Evolutionary conservation across 331 rosid species (phyloP).

Genomic region (Acacia concinna): DNA sequence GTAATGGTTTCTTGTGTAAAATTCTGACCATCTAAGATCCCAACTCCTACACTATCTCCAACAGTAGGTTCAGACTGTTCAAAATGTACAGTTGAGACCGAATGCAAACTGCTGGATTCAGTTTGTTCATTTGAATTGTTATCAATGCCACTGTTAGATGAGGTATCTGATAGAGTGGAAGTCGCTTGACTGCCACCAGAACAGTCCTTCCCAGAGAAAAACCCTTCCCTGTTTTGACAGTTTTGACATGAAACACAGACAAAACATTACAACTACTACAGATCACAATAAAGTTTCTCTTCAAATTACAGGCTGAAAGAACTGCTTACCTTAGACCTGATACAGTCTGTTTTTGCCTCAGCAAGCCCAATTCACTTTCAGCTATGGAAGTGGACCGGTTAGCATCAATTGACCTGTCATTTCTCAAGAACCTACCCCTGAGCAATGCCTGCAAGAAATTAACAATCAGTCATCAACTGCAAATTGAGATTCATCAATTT

Average conservation of each 20-base stretch:
- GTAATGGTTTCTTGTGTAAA: constrained; percentile 42
- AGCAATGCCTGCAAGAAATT: constrained; percentile 77
- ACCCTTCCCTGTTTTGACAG: constrained; percentile 68
- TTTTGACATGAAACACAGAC: constrained; percentile 23
- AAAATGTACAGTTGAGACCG: constrained; percentile 39
- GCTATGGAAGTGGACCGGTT: constrained; percentile 71
- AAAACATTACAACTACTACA: neutral
- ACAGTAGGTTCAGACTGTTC: constrained; percentile 46
- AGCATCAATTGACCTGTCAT: constrained; percentile 60
- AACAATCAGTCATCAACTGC: constrained; percentile 29
- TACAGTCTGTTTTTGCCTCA: constrained; percentile 86
- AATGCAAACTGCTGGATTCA: constrained; percentile 46
- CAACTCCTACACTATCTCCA: constrained; percentile 41
- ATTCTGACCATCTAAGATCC: constrained; percentile 38
- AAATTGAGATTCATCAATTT: constrained; percentile 30
- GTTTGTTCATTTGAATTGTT: constrained; percentile 45
- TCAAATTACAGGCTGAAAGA: constrained; percentile 8
- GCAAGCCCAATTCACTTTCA: constrained; percentile 86
- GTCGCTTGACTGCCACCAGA: constrained; percentile 55
- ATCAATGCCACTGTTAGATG: constrained; percentile 45
- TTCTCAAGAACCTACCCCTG: constrained; percentile 92
- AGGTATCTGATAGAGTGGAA: constrained; percentile 50
- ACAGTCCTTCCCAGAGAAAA: constrained; percentile 62
- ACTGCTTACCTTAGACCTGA: constrained; percentile 85
- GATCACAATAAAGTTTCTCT: constrained; percentile 1